Evolutionary conservation across 139 green algal genomes (phyloP).

Genomic region (Closterium sp.): DNA sequence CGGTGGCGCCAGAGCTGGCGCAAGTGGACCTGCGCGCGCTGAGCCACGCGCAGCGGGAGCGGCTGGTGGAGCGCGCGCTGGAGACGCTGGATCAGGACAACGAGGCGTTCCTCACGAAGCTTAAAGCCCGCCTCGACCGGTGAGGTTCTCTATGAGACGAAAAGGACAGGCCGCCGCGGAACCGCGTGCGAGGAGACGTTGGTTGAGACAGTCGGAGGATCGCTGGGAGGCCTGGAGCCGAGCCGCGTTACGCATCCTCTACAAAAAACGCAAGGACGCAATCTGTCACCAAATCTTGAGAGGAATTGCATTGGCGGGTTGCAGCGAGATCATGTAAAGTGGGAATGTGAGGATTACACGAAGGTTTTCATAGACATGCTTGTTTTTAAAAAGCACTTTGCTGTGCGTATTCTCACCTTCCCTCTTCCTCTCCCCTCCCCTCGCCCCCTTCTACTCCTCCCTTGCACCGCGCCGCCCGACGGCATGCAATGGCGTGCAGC

Average conservation of each 20-base stretch:
- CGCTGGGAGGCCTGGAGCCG: not conserved
- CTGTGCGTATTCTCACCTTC: not conserved
- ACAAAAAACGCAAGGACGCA: too few species aligned
- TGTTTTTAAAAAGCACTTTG: too few species aligned
- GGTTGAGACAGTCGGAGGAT: too few species aligned
- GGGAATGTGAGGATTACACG: too few species aligned
- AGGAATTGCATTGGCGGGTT: too few species aligned
- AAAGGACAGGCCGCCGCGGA: too few species aligned
- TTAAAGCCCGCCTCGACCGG: slow-evolving; percentile 15
- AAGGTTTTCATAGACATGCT: too few species aligned
- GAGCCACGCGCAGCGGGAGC: not conserved
- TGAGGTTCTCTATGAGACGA: not conserved
- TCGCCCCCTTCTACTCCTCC: not conserved
- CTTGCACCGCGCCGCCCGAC: too few species aligned
- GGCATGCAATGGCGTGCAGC: slow-evolving; percentile 19
- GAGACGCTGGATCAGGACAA: slow-evolving; percentile 34
- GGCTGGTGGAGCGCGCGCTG: slow-evolving; percentile 25
- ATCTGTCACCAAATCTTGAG: too few species aligned
- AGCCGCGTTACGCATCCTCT: not conserved
- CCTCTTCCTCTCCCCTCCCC: not conserved
- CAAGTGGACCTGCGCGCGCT: slow-evolving; percentile 14
- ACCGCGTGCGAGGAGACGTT: not conserved
- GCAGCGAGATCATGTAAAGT: too few species aligned
- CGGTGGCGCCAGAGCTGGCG: not conserved
- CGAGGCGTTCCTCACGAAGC: slow-evolving; percentile 3